Evolutionary conservation across 2,329 filamentous ascomycete genomes (phyloP), one percentile per base, ranked within the genome.

Genomic region (Pseudogymnoascus sp.): DNA sequence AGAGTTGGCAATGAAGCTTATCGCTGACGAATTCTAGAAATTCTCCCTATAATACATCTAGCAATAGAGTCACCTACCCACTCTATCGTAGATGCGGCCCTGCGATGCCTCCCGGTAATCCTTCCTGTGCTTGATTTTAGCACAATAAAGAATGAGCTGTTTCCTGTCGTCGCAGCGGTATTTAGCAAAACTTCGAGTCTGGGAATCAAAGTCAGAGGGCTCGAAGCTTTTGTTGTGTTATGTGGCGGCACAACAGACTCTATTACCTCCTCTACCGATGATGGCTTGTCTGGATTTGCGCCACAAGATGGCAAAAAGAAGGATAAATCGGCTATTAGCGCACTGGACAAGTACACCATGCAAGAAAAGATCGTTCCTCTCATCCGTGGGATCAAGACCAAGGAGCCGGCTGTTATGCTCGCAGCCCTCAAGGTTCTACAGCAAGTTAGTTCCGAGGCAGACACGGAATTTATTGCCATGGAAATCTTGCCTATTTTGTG

Each of bases 331-430:
- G 88, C 83, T 1, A 88, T 88, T 0, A 91, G 86, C 1, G 92
- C 93, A 2, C 78, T 99, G 28, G 94, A 99, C 76, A 97, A 97
- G 73, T 97, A 94, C 71, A 97, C 94, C 0, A 93, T 99, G 76
- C 94, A 99, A 72, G 94, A 99, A 72, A 97, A 97, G 77, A 89
- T 99, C 35, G 83, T 97, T 0, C 94, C 94, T 0, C 77, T 97
- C 4, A 80, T 99, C 63, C 91, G 90, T 70, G 91, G 81, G 1
- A 97, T 99, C 76, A 97, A 96, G 75, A 99, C 94, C 0, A 97
- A 96, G 71, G 94, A 99, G 72, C 94, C 94, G 0, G 92, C 91
- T 6, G 94, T 99, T 8, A 97, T 97, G 90, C 89, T 97, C 79
- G 92, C 93, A 5, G 88, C 91, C 0, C 78, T 97, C 35, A 87